These are phyloP conservation scores for Monosporascus sp. DNA, from an alignment of 2,329 filamentous ascomycete genomes.

Conservation along the genomic window DNA sequence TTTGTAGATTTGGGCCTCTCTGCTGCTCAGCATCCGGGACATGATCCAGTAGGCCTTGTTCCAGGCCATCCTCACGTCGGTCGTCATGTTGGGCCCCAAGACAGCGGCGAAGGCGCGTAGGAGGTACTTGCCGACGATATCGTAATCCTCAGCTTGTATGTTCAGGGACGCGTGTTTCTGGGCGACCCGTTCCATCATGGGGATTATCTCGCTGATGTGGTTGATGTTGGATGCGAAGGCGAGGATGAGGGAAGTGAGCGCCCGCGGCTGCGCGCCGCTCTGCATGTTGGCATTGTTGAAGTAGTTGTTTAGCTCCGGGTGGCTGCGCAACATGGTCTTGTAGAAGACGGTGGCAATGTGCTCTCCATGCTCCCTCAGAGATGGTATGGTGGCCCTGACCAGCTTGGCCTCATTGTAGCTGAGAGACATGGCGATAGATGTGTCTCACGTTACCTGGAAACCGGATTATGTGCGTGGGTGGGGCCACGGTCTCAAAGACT, in stretches of 20 bases:
- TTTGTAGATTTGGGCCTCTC: conserved; percentile 60
- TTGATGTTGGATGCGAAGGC: conserved; percentile 70
- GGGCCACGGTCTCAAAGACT: too few species aligned
- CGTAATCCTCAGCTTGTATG: conserved; percentile 65
- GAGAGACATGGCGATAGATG: conserved; percentile 26
- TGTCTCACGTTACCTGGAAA: too few species aligned
- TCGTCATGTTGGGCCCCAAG: conserved; percentile 61
- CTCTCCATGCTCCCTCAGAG: conserved; percentile 62
- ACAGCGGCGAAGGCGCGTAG: conserved; percentile 63
- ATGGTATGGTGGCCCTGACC: conserved; percentile 67
- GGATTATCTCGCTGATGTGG: conserved; percentile 50
- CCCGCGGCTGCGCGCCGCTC: conserved; percentile 56
- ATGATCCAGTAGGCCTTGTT: conserved; percentile 67
- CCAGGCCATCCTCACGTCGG: conserved; percentile 63
- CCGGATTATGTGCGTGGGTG: too few species aligned
- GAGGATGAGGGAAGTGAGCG: conserved; percentile 60
- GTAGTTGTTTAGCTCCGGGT: conserved; percentile 63
- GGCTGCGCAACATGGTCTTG: conserved; percentile 57
- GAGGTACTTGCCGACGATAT: conserved; percentile 64
- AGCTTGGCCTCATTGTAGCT: conserved; percentile 54
- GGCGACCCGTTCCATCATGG: conserved; percentile 53
- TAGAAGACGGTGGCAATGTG: conserved; percentile 70
- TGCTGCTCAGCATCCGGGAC: conserved; percentile 65
- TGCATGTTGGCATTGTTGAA: conserved; percentile 66
- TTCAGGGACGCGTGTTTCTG: conserved; percentile 71